A percentile compares a stretch with the other conserved stretches of the same genome.
phyloP scores from a whole-genome alignment of 495 filamentous ascomycete genomes.

The Aspergillus ellipticus region DNA sequence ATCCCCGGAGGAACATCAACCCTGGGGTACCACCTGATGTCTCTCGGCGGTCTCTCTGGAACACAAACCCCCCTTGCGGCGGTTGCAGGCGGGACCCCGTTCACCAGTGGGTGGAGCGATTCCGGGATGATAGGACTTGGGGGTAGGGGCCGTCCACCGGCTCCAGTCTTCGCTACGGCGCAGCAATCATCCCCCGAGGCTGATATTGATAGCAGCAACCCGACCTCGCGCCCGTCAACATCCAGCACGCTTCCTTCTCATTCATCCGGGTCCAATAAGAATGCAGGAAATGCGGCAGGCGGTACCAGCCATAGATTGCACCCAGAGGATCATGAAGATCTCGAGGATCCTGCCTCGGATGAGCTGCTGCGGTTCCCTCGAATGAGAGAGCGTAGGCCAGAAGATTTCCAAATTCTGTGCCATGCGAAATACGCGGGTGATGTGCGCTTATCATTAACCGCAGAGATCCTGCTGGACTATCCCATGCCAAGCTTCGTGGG shows the following conservation, averaged over 20 bases:
- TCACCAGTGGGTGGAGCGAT: conserved; percentile 51
- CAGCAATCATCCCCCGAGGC: conserved; percentile 20
- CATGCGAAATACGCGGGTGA: conserved; percentile 85
- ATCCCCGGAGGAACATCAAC: conserved; percentile 85
- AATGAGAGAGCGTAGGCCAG: conserved; percentile 39
- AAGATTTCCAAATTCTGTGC: conserved; percentile 84
- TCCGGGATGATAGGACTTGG: conserved; percentile 21
- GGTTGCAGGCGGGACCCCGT: conserved; percentile 66
- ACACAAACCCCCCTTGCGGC: conserved; percentile 83
- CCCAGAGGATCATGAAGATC: conserved; percentile 10
- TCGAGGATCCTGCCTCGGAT: conserved; percentile 24
- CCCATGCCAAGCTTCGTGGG: conserved; percentile 96
- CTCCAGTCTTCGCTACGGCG: conserved; percentile 8
- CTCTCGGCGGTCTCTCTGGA: conserved; percentile 69
- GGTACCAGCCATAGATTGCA: conserved; percentile 6
- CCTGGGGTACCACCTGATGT: conserved; percentile 83
- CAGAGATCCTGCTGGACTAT: conserved; percentile 93
- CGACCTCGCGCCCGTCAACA: conserved; percentile 43
- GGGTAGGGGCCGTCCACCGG: conserved; percentile 10
- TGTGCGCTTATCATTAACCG: conserved; percentile 79
- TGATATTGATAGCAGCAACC: conserved; percentile 33
- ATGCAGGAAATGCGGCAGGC: conserved; percentile 16
- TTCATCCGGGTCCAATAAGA: conserved; percentile 28
- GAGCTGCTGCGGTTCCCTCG: conserved; percentile 30
- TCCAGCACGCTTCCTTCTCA: conserved; percentile 35